These are phyloP conservation scores for Bruguiera sexangula DNA, from an alignment of 345 rosid genomes.

Conservation along the genomic window DNA sequence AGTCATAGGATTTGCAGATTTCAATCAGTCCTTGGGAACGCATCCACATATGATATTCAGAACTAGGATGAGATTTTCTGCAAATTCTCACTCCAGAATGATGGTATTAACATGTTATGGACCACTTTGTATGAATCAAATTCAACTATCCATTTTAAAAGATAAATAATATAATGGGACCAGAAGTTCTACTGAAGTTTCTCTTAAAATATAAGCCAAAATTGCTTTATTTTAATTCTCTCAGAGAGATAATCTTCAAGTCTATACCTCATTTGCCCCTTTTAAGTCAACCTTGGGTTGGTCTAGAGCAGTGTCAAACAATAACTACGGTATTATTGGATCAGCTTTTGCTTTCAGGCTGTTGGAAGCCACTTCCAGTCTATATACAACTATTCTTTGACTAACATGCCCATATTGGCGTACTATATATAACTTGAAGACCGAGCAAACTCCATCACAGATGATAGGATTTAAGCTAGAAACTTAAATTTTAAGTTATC, in stretches of 20 bases:
- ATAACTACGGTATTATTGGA: conserved; percentile 30
- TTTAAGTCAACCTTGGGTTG: conserved; percentile 60
- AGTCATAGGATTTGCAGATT: no score
- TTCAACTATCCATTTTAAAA: no score
- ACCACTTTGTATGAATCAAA: no score
- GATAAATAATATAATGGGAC: no score
- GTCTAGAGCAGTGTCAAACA: conserved; percentile 19
- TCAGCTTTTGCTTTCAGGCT: conserved; percentile 28
- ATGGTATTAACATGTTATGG: no score
- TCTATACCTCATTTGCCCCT: conserved; percentile 43
- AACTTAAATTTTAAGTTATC: not conserved
- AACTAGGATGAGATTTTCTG: no score
- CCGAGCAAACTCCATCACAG: conserved; percentile 17
- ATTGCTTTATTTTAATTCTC: no score
- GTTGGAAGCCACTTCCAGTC: conserved; percentile 29
- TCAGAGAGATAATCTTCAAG: conserved; percentile 6
- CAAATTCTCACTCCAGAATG: no score
- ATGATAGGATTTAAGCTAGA: conserved; percentile 3
- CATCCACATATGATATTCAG: no score
- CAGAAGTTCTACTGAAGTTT: conserved; percentile 9
- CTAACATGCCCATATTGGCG: conserved; percentile 19
- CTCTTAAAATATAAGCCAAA: not conserved
- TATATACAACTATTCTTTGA: conserved; percentile 12
- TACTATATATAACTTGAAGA: conserved; percentile 22
- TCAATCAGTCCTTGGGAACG: no score